Percentiles rank a stretch among this genome's conserved stretches.
phyloP scores from a whole-genome alignment of 1,284 basidiomycete genomes.

The Rhodotorula mucilaginosa region DNA sequence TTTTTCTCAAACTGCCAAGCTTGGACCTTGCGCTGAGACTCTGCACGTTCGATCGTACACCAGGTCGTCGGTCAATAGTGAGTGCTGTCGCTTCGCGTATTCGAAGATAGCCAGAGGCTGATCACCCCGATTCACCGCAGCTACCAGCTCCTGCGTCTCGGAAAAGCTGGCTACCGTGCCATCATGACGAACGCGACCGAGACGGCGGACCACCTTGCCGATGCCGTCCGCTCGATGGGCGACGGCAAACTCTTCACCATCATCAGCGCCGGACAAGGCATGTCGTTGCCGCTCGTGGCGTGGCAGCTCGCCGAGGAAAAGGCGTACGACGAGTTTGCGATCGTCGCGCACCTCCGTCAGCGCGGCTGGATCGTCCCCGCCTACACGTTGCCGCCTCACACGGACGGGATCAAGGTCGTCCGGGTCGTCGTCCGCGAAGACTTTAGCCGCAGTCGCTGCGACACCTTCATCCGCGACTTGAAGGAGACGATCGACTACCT shows the following conservation, averaged over 20 bases:
- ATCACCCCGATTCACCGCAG: not conserved
- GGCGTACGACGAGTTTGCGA: constrained; percentile 43
- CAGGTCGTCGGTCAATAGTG: constrained; percentile 43
- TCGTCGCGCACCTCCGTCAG: constrained; percentile 39
- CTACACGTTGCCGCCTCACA: constrained; percentile 43
- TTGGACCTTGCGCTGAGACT: not conserved
- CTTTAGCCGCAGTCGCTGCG: constrained; percentile 40
- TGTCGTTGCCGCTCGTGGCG: constrained; percentile 46
- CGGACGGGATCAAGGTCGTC: constrained; percentile 44
- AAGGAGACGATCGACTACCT: constrained; percentile 30
- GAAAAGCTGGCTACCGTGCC: constrained; percentile 48
- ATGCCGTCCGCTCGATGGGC: constrained; percentile 37
- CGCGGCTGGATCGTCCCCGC: constrained; percentile 46
- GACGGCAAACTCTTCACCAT: constrained; percentile 43
- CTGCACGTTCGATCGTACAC: not conserved
- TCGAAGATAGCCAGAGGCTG: not conserved
- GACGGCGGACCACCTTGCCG: constrained; percentile 43
- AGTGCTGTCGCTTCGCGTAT: constrained; percentile 33
- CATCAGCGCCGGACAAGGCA: constrained; percentile 40
- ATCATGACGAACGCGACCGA: constrained; percentile 46
- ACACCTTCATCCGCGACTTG: constrained; percentile 45
- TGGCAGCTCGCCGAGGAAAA: constrained; percentile 42
- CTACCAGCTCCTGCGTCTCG: constrained; percentile 14
- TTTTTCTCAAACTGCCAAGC: not conserved
- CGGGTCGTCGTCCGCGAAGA: constrained; percentile 48